These are phyloP conservation scores for Apiospora aurea DNA, from an alignment of 2,329 filamentous ascomycete genomes.

Conservation along the genomic window DNA sequence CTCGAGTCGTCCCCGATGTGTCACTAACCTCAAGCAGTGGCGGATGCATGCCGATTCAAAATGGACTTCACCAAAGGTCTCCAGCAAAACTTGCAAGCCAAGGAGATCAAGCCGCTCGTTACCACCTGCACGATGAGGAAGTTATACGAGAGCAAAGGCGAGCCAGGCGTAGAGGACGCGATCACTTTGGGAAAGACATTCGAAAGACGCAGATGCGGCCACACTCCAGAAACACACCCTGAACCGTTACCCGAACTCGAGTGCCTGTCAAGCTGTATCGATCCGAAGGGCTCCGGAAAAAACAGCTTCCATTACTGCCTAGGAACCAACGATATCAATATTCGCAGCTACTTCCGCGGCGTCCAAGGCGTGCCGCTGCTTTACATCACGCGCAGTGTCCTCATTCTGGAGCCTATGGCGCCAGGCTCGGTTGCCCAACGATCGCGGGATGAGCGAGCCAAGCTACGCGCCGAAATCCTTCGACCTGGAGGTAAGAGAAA, in stretches of 20 bases:
- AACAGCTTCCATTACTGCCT: conserved; percentile 85
- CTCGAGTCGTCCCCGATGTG: too few species aligned
- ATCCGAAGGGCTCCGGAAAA: conserved; percentile 72
- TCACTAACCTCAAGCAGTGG: conserved; percentile 49
- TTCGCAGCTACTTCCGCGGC: conserved; percentile 68
- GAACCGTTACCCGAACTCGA: conserved; percentile 73
- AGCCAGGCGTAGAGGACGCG: conserved; percentile 61
- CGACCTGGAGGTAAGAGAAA: conserved; percentile 60
- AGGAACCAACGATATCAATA: conserved; percentile 72
- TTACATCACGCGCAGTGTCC: conserved; percentile 72
- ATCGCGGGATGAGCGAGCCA: conserved; percentile 73
- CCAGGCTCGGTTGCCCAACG: conserved; percentile 67
- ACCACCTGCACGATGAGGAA: conserved; percentile 83
- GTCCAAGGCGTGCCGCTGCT: conserved; percentile 78
- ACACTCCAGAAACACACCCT: conserved; percentile 75
- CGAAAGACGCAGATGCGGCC: conserved; percentile 80
- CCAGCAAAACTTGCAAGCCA: conserved; percentile 79
- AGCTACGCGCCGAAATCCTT: conserved; percentile 76
- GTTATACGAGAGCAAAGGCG: conserved; percentile 69
- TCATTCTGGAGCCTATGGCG: conserved; percentile 82
- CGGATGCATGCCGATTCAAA: conserved; percentile 82
- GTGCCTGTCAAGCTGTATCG: conserved; percentile 78
- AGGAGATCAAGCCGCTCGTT: conserved; percentile 85
- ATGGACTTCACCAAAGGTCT: conserved; percentile 85
- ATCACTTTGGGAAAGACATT: conserved; percentile 78